phyloP scores from a whole-genome alignment of 495 filamentous ascomycete species.

The Platismatia glauca region DNA sequence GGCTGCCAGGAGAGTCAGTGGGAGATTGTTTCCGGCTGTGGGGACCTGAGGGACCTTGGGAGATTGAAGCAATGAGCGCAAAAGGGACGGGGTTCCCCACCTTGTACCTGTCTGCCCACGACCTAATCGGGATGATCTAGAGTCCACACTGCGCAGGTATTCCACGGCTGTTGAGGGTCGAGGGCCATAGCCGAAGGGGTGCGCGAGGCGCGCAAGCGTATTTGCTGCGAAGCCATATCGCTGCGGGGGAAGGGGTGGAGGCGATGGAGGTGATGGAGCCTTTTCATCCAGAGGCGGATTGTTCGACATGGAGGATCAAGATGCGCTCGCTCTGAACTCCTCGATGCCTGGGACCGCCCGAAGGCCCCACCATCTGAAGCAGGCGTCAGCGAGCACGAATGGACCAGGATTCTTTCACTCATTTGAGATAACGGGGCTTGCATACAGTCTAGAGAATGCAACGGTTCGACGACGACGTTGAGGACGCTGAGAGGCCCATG shows the following conservation, averaged over 20 bases:
- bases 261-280: constrained; percentile 40
- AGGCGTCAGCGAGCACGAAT: neutral
- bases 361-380: constrained; percentile 8
- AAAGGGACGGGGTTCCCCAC: constrained; percentile 11
- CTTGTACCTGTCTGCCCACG: constrained; percentile 17
- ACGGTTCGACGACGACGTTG: neutral
- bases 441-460: constrained; percentile 5
- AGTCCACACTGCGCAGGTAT: constrained; percentile 12
- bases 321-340: neutral
- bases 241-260: constrained; percentile 42
- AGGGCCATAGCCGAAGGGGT: constrained; percentile 48
- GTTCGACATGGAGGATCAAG: constrained; percentile 38
- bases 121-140: constrained; percentile 10
- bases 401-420: neutral
- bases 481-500: constrained; percentile 4
- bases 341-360: neutral
- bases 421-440: constrained; percentile 10
- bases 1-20: constrained; percentile 31
- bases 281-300: constrained; percentile 29
- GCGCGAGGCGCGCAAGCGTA: constrained; percentile 49
- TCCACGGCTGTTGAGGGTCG: constrained; percentile 45
- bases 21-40: neutral
- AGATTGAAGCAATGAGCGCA: neutral
- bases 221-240: constrained; percentile 42
- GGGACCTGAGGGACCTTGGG: constrained; percentile 9